Conservation (phyloP, 2,329 filamentous ascomycete species). For the Colletotrichum tabaci region DNA sequence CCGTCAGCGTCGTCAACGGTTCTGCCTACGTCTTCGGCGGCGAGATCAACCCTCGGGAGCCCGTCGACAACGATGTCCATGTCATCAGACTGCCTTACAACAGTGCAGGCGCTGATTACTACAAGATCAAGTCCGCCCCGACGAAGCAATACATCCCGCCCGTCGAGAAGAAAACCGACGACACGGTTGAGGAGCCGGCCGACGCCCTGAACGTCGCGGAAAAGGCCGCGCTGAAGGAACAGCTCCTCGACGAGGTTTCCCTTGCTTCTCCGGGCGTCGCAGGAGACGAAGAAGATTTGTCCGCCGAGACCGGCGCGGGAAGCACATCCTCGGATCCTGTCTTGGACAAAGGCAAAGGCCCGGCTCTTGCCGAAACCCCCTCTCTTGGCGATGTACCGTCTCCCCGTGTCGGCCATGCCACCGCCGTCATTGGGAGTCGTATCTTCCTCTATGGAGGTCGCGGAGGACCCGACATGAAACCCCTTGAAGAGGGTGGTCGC, state of each 20-base stretch:
- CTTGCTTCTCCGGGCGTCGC: slow-evolving; percentile 52
- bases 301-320: neutral
- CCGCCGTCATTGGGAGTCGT: slow-evolving; percentile 75
- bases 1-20: slow-evolving; percentile 71
- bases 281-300: slow-evolving; percentile 44
- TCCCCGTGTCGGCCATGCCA: slow-evolving; percentile 81
- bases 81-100: slow-evolving; percentile 73
- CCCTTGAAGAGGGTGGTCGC: slow-evolving; percentile 80
- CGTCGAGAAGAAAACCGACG: slow-evolving; percentile 34
- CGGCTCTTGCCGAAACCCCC: slow-evolving; percentile 43
- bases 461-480: slow-evolving; percentile 76
- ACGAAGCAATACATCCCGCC: slow-evolving; percentile 47
- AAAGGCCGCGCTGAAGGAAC: slow-evolving; percentile 49
- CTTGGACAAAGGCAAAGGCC: slow-evolving; percentile 58
- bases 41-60: slow-evolving; percentile 76
- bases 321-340: slow-evolving; percentile 30
- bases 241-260: slow-evolving; percentile 59
- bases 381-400: slow-evolving; percentile 67
- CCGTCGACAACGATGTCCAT: slow-evolving; percentile 82
- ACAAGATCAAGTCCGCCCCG: slow-evolving; percentile 65
- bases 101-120: slow-evolving; percentile 72
- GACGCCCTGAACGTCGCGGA: slow-evolving; percentile 43
- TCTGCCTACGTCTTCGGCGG: slow-evolving; percentile 82
- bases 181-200: slow-evolving; percentile 20
- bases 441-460: slow-evolving; percentile 89